Evolutionary conservation across 495 filamentous ascomycete genomes (phyloP), one percentile per base, ranked within the genome.

Genomic region (Lasiosphaeria ovina): DNA sequence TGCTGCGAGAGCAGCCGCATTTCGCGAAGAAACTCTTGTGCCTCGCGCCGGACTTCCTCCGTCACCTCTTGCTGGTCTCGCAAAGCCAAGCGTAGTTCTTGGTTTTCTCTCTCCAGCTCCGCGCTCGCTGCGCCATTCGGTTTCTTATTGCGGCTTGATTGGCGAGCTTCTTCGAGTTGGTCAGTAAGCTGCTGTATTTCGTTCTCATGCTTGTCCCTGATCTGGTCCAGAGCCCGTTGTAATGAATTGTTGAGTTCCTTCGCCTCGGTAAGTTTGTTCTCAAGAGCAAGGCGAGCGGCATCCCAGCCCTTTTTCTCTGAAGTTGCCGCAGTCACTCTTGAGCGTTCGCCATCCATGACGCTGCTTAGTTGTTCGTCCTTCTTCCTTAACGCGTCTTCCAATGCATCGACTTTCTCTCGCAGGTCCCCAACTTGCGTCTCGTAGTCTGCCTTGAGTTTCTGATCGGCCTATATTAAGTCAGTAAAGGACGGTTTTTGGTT

Each of bases 1-100:
- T 91, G 87, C 57, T 90, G 84, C 11, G 92, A 92, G 42, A 98
- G 81, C 35, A 79, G 78, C 63, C 89, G 88, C 95, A 98, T 98
- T 72, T 98, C 93, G 60, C 82, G 81, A 14, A 98, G 76, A 70
- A 91, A 97, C 52, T 86, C 81, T 55, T 90, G 85, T 0, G 95
- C 92, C 76, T 97, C 91, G 40, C 82, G 85, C 24, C 90, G 85
- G 38, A 97, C 94, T 68, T 96, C 90, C 57, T 93, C 89, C 0
- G 93, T 96, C n/a, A 96, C 81, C 52, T 89, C 82, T 57, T 89
- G 87, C 66, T 95, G 91, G 59, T 91, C 83, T 56, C 78, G 77
- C 36, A 96, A 71, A 31, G 92, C 83, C 54, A 61, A 68, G 66
- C 93, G 87, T 36, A 97, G 77, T 45, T 84, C 85, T 59, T 88